phyloP scores from a whole-genome alignment of 2,329 filamentous ascomycete species.

The Exophiala spinifera region DNA sequence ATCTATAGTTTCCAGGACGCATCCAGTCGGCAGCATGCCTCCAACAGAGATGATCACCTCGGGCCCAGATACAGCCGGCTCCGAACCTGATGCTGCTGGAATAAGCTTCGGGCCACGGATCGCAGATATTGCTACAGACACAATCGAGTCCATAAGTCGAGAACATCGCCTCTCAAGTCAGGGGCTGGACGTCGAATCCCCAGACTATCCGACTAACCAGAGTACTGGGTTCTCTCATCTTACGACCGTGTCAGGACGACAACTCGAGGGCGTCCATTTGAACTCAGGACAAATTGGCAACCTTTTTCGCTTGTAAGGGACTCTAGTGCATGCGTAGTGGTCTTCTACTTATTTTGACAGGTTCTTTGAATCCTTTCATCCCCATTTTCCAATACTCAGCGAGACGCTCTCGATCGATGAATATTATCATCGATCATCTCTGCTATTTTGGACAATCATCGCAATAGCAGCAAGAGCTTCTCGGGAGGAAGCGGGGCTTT shows the following conservation, averaged over 20 bases:
- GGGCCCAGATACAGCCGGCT: no score
- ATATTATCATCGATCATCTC: slow-evolving; percentile 54
- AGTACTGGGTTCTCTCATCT: background rate
- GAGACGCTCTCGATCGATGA: slow-evolving; percentile 51
- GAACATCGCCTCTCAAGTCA: no score
- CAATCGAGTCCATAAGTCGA: no score
- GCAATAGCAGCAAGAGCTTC: slow-evolving; percentile 60
- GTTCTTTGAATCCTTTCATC: slow-evolving; percentile 58
- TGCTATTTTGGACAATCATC: slow-evolving; percentile 65
- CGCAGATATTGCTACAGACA: no score
- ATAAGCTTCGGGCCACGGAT: no score
- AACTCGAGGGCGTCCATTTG: slow-evolving; percentile 1
- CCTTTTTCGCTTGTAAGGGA: slow-evolving; percentile 6
- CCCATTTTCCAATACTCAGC: slow-evolving; percentile 61
- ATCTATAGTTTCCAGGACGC: slow-evolving; percentile 2
- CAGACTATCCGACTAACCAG: background rate
- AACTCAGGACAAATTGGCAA: slow-evolving; percentile 3
- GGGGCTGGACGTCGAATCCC: no score
- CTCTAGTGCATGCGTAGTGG: background rate
- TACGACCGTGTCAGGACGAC: background rate
- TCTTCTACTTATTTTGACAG: slow-evolving; percentile 46
- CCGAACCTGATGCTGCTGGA: no score
- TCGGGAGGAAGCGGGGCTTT: slow-evolving; percentile 28
- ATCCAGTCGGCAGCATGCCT: background rate
- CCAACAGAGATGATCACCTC: no score